These are phyloP conservation scores for Earliella scabrosa DNA, from an alignment of 1,284 basidiomycete species.

Conservation along the genomic window DNA sequence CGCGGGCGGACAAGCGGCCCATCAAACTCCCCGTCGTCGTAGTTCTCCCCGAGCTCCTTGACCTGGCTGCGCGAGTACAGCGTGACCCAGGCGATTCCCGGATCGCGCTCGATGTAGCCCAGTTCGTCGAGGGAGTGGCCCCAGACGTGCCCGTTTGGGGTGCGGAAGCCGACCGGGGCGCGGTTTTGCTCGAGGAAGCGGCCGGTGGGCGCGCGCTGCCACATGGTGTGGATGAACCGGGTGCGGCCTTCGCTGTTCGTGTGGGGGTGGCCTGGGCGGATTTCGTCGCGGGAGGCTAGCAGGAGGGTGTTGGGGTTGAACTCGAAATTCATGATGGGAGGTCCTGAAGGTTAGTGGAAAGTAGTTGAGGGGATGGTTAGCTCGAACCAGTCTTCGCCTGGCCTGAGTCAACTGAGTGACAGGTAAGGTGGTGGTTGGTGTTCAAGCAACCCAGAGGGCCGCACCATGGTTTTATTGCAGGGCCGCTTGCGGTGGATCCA, in stretches of 20 bases:
- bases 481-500: no score
- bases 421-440: no score
- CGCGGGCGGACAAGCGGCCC: slow-evolving; percentile 25
- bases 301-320: no score
- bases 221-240: slow-evolving; percentile 16
- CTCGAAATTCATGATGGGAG: no score
- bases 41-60: slow-evolving; percentile 35
- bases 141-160: slow-evolving; percentile 39
- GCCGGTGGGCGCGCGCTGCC: slow-evolving; percentile 33
- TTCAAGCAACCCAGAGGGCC: no score
- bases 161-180: slow-evolving; percentile 32
- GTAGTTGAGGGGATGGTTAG: no score
- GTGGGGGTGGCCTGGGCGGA: not conserved
- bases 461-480: no score
- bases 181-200: slow-evolving; percentile 25
- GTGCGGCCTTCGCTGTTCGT: slow-evolving; percentile 2
- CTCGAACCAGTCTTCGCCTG: no score
- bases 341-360: no score
- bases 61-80: slow-evolving; percentile 42
- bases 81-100: slow-evolving; percentile 29
- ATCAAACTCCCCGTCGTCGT: slow-evolving; percentile 25
- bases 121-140: slow-evolving; percentile 35
- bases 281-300: no score
- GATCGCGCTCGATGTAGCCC: slow-evolving; percentile 34
- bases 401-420: no score